Evolutionary conservation across 129 eudicot species (phyloP).

Genomic region (Flaveria ramosissima): DNA sequence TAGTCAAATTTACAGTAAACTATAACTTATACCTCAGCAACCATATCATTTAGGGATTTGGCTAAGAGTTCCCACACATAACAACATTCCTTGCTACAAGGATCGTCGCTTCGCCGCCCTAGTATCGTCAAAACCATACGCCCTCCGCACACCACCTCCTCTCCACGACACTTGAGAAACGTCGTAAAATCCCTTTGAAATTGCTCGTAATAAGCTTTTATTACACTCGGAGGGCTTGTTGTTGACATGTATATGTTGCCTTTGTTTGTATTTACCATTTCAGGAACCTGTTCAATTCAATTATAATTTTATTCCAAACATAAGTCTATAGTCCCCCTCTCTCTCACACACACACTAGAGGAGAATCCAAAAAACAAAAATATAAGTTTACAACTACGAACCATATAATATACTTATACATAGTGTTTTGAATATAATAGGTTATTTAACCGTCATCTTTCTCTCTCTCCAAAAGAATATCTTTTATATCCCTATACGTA

Average conservation of each 20-base stretch:
- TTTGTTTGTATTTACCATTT: slow-evolving; percentile 49
- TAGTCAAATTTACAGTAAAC: too few species aligned
- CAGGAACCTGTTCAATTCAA: slow-evolving; percentile 53
- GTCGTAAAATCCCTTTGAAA: slow-evolving; percentile 52
- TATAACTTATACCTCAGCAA: slow-evolving; percentile 42
- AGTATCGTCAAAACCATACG: slow-evolving; percentile 73
- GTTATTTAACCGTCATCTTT: too few species aligned
- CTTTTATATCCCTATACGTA: too few species aligned
- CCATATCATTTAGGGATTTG: slow-evolving; percentile 56
- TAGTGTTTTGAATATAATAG: too few species aligned
- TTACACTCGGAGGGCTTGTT: slow-evolving; percentile 62
- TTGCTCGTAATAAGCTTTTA: slow-evolving; percentile 61
- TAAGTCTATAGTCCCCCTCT: too few species aligned
- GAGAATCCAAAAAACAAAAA: too few species aligned
- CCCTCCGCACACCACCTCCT: slow-evolving; percentile 62
- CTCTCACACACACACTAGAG: too few species aligned
- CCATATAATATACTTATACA: too few species aligned
- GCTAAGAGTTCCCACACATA: slow-evolving; percentile 69
- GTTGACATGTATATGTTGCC: slow-evolving; percentile 58
- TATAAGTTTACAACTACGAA: too few species aligned
- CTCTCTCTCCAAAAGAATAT: too few species aligned
- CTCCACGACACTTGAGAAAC: slow-evolving; percentile 56
- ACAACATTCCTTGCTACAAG: slow-evolving; percentile 58
- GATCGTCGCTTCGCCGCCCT: slow-evolving; percentile 60
- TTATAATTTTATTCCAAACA: neutral